Conservation (phyloP, 768 basidiomycete species). For the Mrakia frigida region DNA sequence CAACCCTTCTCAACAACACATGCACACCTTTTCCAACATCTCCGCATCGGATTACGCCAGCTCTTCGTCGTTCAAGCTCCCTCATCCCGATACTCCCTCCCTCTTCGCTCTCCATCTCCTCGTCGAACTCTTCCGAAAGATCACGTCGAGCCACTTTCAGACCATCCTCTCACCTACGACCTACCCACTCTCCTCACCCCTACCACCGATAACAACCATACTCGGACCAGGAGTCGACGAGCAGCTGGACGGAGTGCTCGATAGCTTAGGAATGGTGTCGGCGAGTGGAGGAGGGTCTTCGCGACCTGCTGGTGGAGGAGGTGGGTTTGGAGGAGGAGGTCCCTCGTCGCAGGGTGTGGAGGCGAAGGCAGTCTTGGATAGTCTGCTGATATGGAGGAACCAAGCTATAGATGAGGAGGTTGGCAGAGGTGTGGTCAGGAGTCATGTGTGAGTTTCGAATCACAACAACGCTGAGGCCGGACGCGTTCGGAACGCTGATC, state of each 20-base stretch:
- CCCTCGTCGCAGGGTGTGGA: constrained; percentile 1
- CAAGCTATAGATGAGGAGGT: constrained; percentile 72
- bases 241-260: constrained; percentile 77
- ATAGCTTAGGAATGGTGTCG: constrained; percentile 57
- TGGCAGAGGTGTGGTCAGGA: constrained; percentile 39
- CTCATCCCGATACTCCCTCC: constrained; percentile 31
- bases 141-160: constrained; percentile 37
- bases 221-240: constrained; percentile 69
- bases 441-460: constrained; percentile 36
- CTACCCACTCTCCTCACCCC: constrained; percentile 46
- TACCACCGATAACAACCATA: constrained; percentile 53
- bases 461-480: neutral
- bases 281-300: constrained; percentile 75
- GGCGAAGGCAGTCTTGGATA: constrained; percentile 26
- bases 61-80: constrained; percentile 11
- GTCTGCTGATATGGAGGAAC: constrained; percentile 23
- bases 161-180: constrained; percentile 56
- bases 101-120: constrained; percentile 34
- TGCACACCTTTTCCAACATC: constrained; percentile 13
- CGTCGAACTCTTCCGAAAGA: constrained; percentile 30
- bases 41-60: constrained; percentile 13
- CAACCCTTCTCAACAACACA: constrained; percentile 19
- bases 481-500: neutral
- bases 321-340: constrained; percentile 43
- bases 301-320: constrained; percentile 77